Conservation (phyloP, 768 basidiomycete species). For the Lactifluus echinatus region DNA sequence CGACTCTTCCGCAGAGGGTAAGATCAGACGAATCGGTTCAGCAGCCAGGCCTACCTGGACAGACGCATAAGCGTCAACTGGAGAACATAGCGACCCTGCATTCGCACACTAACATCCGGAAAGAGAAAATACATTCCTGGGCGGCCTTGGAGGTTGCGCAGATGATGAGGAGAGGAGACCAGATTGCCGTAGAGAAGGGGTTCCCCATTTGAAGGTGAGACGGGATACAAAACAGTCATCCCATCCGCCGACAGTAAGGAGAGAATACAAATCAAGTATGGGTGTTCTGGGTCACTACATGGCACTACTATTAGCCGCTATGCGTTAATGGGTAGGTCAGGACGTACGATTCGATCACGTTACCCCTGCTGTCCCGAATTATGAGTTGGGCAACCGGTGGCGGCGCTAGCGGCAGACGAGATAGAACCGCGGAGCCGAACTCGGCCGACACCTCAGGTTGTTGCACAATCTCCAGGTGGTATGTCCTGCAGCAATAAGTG, state of each 20-base stretch:
- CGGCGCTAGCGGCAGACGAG: slow-evolving; percentile 76
- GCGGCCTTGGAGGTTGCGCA: slow-evolving; percentile 74
- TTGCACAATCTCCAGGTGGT: slow-evolving; percentile 79
- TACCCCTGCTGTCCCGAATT: slow-evolving; percentile 63
- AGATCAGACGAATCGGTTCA: slow-evolving; percentile 1
- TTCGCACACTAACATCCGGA: slow-evolving; percentile 81
- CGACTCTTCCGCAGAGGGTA: slow-evolving; percentile 42
- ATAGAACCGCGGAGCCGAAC: slow-evolving; percentile 65
- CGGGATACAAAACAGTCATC: slow-evolving; percentile 50
- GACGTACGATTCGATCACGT: slow-evolving; percentile 71
- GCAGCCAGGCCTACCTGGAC: slow-evolving; percentile 48
- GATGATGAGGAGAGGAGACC: slow-evolving; percentile 70
- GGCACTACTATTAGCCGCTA: slow-evolving; percentile 3
- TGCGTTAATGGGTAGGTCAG: slow-evolving; percentile 13
- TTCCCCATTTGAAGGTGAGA: slow-evolving; percentile 45
- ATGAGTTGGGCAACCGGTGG: slow-evolving; percentile 75
- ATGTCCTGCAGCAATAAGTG: slow-evolving; percentile 31
- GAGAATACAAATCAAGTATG: slow-evolving; percentile 80
- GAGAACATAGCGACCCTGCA: slow-evolving; percentile 67
- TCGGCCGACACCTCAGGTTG: slow-evolving; percentile 78
- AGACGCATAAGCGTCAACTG: slow-evolving; percentile 65
- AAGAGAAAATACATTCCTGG: slow-evolving; percentile 84
- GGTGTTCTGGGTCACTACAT: slow-evolving; percentile 70
- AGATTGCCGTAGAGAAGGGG: slow-evolving; percentile 77
- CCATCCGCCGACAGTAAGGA: slow-evolving; percentile 70